Conservation (phyloP, 345 rosid genomes). For the Acer saccharum region DNA sequence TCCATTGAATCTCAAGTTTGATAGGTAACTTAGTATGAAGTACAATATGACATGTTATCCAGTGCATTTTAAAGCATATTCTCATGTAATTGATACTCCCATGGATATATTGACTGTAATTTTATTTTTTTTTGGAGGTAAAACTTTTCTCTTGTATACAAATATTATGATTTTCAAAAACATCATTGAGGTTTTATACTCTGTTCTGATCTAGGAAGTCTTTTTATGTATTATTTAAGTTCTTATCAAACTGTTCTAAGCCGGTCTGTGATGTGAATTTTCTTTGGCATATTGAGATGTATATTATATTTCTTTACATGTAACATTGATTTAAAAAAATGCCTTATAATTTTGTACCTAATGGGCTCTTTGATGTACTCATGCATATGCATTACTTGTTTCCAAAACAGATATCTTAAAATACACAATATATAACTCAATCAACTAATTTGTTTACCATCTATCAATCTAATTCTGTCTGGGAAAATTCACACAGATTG, state of each 20-base stretch:
- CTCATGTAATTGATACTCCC: too few species aligned
- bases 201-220: not conserved
- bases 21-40: too few species aligned
- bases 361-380: not conserved
- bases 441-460: not conserved
- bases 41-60: too few species aligned
- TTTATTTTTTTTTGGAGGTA: too few species aligned
- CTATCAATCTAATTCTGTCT: constrained; percentile 4
- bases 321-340: not conserved
- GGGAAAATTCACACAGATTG: constrained; percentile 52
- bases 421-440: not conserved
- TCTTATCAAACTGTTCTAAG: too few species aligned
- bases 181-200: not conserved
- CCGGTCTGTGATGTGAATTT: not conserved
- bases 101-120: too few species aligned
- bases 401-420: not conserved
- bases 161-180: not conserved
- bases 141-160: not conserved
- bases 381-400: not conserved
- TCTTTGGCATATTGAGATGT: not conserved
- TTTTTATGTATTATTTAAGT: not conserved
- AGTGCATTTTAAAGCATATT: too few species aligned
- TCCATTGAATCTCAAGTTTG: too few species aligned
- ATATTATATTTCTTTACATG: not conserved
- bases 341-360: not conserved